A percentile compares a stretch with the other conserved stretches of the same genome.
Conservation (phyloP, 2,329 filamentous ascomycete species). For the Huntiella decipiens region DNA sequence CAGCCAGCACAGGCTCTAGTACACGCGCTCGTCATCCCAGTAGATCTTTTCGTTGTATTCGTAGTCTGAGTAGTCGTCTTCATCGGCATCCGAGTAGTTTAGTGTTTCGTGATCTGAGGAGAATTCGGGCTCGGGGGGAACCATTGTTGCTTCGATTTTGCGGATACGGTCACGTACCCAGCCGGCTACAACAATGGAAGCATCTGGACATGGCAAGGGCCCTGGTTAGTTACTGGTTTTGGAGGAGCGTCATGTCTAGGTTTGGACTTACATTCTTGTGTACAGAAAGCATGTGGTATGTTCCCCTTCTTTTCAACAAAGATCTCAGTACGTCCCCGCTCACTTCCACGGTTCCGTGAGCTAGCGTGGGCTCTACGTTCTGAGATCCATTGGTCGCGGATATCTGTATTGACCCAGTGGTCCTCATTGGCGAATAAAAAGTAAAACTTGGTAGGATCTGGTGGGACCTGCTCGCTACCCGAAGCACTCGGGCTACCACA, state of each 20-base stretch:
- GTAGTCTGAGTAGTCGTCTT: conserved; percentile 1
- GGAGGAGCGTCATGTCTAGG: conserved; percentile 2
- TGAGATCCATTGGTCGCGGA: conserved; percentile 36
- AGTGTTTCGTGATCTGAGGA: conserved; percentile 7
- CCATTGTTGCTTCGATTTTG: conserved; percentile 11
- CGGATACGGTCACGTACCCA: conserved; percentile 11
- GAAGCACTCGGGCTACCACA: neutral
- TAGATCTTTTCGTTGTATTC: conserved; percentile 10
- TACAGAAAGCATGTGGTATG: conserved; percentile 43
- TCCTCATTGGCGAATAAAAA: conserved; percentile 42
- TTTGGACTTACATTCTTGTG: conserved; percentile 19
- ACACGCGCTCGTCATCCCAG: conserved; percentile 11
- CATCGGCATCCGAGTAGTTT: conserved; percentile 7
- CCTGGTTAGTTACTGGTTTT: too few species aligned
- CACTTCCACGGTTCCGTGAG: conserved; percentile 11
- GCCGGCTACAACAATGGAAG: conserved; percentile 9
- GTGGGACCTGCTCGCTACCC: neutral
- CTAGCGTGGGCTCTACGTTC: conserved; percentile 4
- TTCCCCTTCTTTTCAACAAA: conserved; percentile 32
- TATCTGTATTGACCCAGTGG: conserved; percentile 40
- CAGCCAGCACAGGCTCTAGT: conserved; percentile 2
- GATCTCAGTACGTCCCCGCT: conserved; percentile 25
- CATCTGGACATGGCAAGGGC: conserved; percentile 2
- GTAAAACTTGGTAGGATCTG: conserved; percentile 27
- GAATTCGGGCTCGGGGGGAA: conserved; percentile 4